A percentile compares a stretch with the other conserved stretches of the same genome.
phyloP scores from a whole-genome alignment of 441 rosid genomes.

The Gossypium trilobum region DNA sequence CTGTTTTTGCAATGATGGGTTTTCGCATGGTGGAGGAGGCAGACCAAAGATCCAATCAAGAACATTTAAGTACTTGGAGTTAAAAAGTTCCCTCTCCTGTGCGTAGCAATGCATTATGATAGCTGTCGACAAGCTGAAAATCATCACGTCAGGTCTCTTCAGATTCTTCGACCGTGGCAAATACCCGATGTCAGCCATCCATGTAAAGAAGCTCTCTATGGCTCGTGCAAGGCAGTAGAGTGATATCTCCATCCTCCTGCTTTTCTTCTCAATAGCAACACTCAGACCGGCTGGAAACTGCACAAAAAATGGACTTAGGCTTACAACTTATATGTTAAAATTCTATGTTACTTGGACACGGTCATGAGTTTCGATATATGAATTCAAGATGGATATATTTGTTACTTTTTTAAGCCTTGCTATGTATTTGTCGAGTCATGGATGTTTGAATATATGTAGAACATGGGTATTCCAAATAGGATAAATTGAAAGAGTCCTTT shows the following conservation, averaged over 20 bases:
- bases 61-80: slow-evolving; percentile 83
- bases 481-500: not conserved
- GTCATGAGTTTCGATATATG: not conserved
- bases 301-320: not conserved
- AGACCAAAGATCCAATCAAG: slow-evolving; percentile 92
- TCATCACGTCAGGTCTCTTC: slow-evolving; percentile 72
- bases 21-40: slow-evolving; percentile 50
- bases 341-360: not conserved
- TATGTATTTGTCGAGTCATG: not conserved
- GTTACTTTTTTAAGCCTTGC: not conserved
- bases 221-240: slow-evolving; percentile 87
- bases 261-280: slow-evolving; percentile 81
- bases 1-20: slow-evolving; percentile 33
- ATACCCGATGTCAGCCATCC: slow-evolving; percentile 59
- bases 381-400: not conserved
- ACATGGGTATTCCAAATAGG: too few species aligned
- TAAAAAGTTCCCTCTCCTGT: slow-evolving; percentile 76
- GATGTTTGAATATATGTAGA: not conserved
- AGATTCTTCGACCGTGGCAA: slow-evolving; percentile 43
- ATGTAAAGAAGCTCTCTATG: slow-evolving; percentile 78
- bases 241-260: slow-evolving; percentile 82
- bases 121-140: slow-evolving; percentile 79
- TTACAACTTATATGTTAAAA: not conserved
- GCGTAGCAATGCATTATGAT: slow-evolving; percentile 91
- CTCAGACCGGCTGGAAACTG: slow-evolving; percentile 87